Conservation (phyloP, 2,329 filamentous ascomycete species). For the Apiospora malaysiana region DNA sequence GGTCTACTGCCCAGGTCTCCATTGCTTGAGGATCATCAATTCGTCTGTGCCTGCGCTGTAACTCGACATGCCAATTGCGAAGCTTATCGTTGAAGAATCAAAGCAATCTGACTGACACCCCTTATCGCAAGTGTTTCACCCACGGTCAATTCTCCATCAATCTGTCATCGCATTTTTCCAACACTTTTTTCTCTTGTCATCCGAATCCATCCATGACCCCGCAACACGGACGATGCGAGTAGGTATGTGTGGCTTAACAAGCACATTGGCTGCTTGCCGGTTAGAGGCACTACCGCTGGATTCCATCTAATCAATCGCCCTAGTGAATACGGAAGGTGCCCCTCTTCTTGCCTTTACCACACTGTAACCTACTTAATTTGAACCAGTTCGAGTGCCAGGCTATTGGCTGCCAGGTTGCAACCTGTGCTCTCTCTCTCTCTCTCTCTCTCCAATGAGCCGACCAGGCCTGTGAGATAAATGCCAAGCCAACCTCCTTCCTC, state of each 20-base stretch:
- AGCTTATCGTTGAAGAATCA: background rate
- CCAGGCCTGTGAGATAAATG: constrained; percentile 12
- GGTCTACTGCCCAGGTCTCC: too few relatives aligned
- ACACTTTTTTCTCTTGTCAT: background rate
- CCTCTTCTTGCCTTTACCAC: background rate
- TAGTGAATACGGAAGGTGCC: background rate
- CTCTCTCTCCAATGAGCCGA: background rate
- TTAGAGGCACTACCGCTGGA: background rate
- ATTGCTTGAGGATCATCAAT: too few relatives aligned
- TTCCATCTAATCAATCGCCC: constrained; percentile 3
- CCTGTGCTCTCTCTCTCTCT: background rate
- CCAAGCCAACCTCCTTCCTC: constrained; percentile 9
- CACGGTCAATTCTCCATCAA: too few relatives aligned
- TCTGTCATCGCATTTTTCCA: background rate
- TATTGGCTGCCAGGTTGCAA: too few relatives aligned
- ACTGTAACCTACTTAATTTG: too few relatives aligned
- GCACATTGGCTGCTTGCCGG: background rate
- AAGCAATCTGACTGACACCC: background rate
- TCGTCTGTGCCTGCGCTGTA: too few relatives aligned
- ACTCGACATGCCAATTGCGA: background rate
- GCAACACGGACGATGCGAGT: background rate
- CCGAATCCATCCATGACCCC: background rate
- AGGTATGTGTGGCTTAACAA: too few relatives aligned
- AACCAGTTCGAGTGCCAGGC: too few relatives aligned
- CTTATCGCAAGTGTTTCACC: background rate